Evolutionary conservation across 176 grass and related monocot genomes (phyloP).

Genomic region (Rhipidocladum racemiflorum): DNA sequence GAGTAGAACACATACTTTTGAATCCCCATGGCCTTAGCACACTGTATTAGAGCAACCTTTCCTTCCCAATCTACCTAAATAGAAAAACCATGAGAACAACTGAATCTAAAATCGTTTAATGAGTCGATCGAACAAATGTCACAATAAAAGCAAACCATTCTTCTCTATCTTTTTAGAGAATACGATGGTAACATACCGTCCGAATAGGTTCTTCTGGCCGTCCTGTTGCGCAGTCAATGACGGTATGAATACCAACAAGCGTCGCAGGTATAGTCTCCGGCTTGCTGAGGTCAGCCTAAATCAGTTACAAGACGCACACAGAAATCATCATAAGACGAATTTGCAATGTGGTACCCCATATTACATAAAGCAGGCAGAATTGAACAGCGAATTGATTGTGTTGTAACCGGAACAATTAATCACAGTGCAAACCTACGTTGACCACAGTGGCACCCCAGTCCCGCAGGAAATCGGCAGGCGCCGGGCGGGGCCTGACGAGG

Average conservation of each 20-base stretch:
- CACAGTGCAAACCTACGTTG: conserved; percentile 58
- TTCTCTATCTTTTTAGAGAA: neutral
- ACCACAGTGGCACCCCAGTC: conserved; percentile 94
- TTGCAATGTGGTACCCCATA: neutral
- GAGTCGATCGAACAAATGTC: neutral
- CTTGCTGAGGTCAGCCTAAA: conserved; percentile 80
- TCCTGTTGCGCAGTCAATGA: conserved; percentile 93
- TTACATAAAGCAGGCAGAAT: neutral
- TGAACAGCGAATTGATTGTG: neutral
- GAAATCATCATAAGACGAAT: neutral
- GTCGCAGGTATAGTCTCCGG: conserved; percentile 93
- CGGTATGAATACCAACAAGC: conserved; percentile 83
- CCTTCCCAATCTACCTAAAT: conserved; percentile 99
- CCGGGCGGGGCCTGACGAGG: conserved; percentile 87
- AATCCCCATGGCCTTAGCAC: conserved; percentile 98
- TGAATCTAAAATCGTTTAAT: neutral
- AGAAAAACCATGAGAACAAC: conserved; percentile 38
- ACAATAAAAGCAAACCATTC: neutral
- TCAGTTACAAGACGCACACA: conserved; percentile 19
- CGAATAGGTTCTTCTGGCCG: conserved; percentile 89
- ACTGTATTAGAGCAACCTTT: conserved; percentile 98
- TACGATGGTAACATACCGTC: neutral
- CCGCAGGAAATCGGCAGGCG: conserved; percentile 90
- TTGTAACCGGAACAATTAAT: neutral
- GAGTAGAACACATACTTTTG: conserved; percentile 96